Evolutionary conservation across 352 stramenopile species (phyloP).

Genomic region (Globisporangium abappressorium): DNA sequence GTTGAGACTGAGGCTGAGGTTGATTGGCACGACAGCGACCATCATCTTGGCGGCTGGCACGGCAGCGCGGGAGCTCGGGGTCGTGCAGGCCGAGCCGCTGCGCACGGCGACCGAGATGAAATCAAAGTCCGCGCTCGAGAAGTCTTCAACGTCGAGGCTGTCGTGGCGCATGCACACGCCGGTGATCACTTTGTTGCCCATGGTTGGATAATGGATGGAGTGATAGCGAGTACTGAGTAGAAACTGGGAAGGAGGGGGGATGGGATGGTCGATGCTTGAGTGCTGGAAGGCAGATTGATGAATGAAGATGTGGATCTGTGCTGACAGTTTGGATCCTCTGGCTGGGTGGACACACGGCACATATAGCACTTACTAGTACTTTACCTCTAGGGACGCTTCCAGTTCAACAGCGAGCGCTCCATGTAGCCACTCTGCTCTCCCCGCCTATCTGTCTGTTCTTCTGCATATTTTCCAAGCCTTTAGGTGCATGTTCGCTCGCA

Average conservation of each 20-base stretch:
- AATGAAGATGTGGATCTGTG: neutral
- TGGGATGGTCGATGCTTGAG: neutral
- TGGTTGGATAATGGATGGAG: neutral
- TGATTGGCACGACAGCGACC: neutral
- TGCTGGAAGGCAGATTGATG: neutral
- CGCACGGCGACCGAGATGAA: neutral
- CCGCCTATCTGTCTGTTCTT: neutral
- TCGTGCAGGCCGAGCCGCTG: neutral
- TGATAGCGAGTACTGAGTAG: neutral
- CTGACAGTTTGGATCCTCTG: neutral
- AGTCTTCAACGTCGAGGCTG: neutral
- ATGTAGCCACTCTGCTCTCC: neutral
- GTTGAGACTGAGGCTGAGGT: neutral
- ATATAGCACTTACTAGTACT: neutral
- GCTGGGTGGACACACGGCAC: neutral
- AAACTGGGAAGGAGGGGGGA: too few relatives aligned
- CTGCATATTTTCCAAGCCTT: neutral
- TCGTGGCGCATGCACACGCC: neutral
- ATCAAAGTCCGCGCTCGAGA: neutral
- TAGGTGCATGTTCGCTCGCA: neutral
- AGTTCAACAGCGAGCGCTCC: too few relatives aligned
- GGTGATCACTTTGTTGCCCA: slow-evolving; percentile 9
- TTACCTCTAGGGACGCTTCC: neutral
- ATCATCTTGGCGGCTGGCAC: neutral
- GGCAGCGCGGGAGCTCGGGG: neutral